Percentiles rank a stretch among this genome's conserved stretches.
Conservation (phyloP, 805 yeast genomes). For the Yamadazyma insecticola region DNA sequence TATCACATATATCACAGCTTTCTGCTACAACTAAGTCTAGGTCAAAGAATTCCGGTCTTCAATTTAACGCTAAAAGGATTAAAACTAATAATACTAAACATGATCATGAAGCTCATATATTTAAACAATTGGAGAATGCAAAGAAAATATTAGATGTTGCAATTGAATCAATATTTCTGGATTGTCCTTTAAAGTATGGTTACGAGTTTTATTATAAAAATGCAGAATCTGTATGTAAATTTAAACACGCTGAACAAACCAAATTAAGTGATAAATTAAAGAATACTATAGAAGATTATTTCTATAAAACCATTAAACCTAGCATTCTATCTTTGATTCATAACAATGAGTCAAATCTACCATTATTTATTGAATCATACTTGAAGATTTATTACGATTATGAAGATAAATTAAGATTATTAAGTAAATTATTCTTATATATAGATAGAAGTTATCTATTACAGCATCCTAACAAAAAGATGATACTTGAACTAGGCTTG, state of each 20-base stretch:
- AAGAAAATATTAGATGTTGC: conserved; percentile 9
- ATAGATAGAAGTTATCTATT: conserved; percentile 32
- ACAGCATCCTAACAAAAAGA: conserved; percentile 24
- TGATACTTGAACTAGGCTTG: conserved; percentile 22
- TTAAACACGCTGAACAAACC: conserved; percentile 29
- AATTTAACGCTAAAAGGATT: conserved; percentile 12
- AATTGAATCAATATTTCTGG: conserved; percentile 17
- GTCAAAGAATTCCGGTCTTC: conserved; percentile 6
- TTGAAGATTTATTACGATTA: conserved; percentile 17
- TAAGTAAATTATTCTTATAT: conserved; percentile 29
- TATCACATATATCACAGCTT: conserved; percentile 16
- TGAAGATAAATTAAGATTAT: conserved; percentile 17
- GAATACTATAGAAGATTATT: conserved; percentile 15
- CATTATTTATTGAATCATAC: conserved; percentile 5
- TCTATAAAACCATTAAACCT: conserved; percentile 10
- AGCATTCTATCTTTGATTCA: conserved; percentile 4
- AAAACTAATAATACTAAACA: conserved; percentile 12
- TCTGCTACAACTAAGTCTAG: too few relatives aligned
- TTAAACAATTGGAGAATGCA: conserved; percentile 10
- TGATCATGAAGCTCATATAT: conserved; percentile 8
- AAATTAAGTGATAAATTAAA: conserved; percentile 16
- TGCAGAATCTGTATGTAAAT: conserved; percentile 29
- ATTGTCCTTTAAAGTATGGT: conserved; percentile 12
- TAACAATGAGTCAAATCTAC: conserved; percentile 1
- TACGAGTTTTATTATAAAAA: conserved; percentile 21